A percentile compares a stretch with the other conserved stretches of the same genome.
phyloP scores from a whole-genome alignment of 495 filamentous ascomycete genomes.

The Podospora pseudoanserina region DNA sequence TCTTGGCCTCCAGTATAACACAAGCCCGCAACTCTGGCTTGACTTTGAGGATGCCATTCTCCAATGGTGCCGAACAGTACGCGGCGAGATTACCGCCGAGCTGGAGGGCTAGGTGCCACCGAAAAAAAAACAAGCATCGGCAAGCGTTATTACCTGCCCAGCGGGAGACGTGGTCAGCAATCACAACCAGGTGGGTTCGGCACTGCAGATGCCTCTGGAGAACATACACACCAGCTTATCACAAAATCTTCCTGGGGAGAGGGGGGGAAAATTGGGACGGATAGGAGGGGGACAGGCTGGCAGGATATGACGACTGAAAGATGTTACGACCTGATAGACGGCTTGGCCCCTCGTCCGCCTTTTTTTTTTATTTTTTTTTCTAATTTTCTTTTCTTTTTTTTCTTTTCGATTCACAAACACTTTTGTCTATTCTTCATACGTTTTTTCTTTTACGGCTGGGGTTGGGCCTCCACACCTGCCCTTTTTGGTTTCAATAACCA shows the following conservation, averaged over 20 bases:
- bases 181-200: not conserved
- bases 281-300: not conserved
- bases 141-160: not conserved
- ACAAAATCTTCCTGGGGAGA: not conserved
- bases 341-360: not conserved
- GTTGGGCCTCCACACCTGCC: not conserved
- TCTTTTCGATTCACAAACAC: not conserved
- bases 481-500: not conserved
- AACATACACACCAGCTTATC: not conserved
- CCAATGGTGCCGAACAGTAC: constrained; percentile 71
- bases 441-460: not conserved
- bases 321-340: constrained; percentile 4
- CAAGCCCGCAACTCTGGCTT: constrained; percentile 63
- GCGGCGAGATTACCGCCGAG: constrained; percentile 65
- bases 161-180: not conserved
- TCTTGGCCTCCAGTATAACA: constrained; percentile 74
- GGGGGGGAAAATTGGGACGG: not conserved
- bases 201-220: not conserved
- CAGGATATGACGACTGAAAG: constrained; percentile 7
- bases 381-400: not conserved
- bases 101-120: constrained; percentile 13
- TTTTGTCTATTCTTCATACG: not conserved
- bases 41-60: constrained; percentile 76
- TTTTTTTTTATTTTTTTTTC: not conserved
- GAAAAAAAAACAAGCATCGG: not conserved